Percentiles rank a stretch among this genome's conserved stretches.
Conservation (phyloP, 352 stramenopile species). For the Globisporangium spinosum region DNA sequence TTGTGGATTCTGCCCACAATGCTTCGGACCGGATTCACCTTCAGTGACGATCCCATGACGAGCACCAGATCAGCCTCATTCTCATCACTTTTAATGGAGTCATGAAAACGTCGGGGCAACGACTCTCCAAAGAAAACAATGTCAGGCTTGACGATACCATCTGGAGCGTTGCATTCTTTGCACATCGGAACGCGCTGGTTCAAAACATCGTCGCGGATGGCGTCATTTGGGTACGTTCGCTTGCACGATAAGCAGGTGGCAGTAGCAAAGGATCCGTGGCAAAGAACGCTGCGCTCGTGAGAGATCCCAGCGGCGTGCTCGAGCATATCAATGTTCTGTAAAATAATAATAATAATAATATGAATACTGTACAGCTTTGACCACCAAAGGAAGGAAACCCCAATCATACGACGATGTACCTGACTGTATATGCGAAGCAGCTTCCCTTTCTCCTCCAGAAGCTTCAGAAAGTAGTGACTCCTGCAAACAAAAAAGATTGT, state of each 20-base stretch:
- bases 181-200: slow-evolving; percentile 82
- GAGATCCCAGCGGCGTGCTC: slow-evolving; percentile 92
- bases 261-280: slow-evolving; percentile 92
- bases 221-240: slow-evolving; percentile 69
- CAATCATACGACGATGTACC: slow-evolving; percentile 21
- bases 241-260: slow-evolving; percentile 92
- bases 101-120: slow-evolving; percentile 87
- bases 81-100: slow-evolving; percentile 78
- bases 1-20: slow-evolving; percentile 84
- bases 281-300: slow-evolving; percentile 89
- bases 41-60: slow-evolving; percentile 98
- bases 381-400: not conserved
- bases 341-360: not conserved
- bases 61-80: slow-evolving; percentile 93
- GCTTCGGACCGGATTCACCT: slow-evolving; percentile 93
- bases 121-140: slow-evolving; percentile 99
- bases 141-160: slow-evolving; percentile 96
- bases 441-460: slow-evolving; percentile 90
- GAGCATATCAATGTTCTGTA: slow-evolving; percentile 98
- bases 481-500: slow-evolving; percentile 8
- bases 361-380: not conserved
- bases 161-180: slow-evolving; percentile 48
- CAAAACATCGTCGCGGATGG: slow-evolving; percentile 82
- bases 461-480: slow-evolving; percentile 96
- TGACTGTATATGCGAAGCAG: slow-evolving; percentile 92